Base-by-base conservation (phyloP, 2,329 filamentous ascomycete genomes). In the Diaporthe citri region DNA sequence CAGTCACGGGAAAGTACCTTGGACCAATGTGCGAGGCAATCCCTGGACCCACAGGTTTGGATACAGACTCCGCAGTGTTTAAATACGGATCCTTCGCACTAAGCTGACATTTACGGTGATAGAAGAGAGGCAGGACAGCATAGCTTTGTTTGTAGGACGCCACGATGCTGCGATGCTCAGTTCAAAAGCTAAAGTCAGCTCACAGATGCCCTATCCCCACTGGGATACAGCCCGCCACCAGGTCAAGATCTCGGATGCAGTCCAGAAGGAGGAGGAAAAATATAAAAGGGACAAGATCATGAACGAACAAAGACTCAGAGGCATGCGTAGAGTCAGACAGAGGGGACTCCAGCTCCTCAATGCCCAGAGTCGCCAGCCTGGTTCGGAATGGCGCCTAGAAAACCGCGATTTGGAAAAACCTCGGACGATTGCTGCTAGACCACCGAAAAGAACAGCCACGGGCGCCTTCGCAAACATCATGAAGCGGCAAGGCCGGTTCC, bases 161-260 rank as follows among this genome's bases (percentile, higher is more conserved):
- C 4, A 4, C 15, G 1, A n/a, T 7, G 6, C 22, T 3, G 3
- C 15, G 3, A 17, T 31, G 2, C 7, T 39, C 7, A 1, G 6
- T 2, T 4, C 1, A 12, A 3, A 22, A 20, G 5, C 48, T 75
- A 10, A 57, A 9, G 1, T 0, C 1, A 48, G 4, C 8, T 13
- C 17, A n/a, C 62, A 86, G 84, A 83, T 85, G 81, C 84, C 84
- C 1, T 86, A 82, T 56, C 80, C 86, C 2, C 84, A 86, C 34
- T 86, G 84, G 84, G 85, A 86, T 46, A 84, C 82, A 0, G 83
- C 73, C 28, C 75, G 75, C 9, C 75, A 75, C 39, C 75, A 76
- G 8, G n/a, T 28, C 3, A 74, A 74, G 22, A 62, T 76, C 7
- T 74, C 67, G 3, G 28, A 76, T 15, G 62, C 75, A 22, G 62